Evolutionary conservation across 2,329 filamentous ascomycete species (phyloP), one percentile per base, ranked within the genome.

Genomic region (Fusarium floridanum): DNA sequence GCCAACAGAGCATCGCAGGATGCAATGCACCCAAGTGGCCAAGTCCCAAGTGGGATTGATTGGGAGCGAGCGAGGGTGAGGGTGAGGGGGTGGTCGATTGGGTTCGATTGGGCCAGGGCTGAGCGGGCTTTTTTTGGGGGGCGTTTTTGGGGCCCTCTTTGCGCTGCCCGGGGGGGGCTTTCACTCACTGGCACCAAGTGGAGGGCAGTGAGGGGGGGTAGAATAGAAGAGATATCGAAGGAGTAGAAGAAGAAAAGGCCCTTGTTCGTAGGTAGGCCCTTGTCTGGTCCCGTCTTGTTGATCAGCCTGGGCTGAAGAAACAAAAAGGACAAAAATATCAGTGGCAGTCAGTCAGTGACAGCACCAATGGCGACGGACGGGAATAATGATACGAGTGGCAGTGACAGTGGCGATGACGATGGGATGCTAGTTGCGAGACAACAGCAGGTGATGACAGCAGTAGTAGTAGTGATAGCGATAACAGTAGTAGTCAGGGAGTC

Each of bases 401-500:
- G 66, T 61, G 37, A 45, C 62, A 67, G 60, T 61, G 27, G 61
- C 61, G 36, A 62, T 48, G 34, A 61, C 56, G 39, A 63, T 48
- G 45, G 45, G 45, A 50, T 32, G 63, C 32, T 64, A 32, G 59
- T 66, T 56, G 56, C 24, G 45, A 50, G 45, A 50, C 45, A 50
- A 50, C 45, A 50, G 16, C 22, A 50, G 24, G 24, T 50, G 24
- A 6, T 6, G 16, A 9, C 16, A 50, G 22, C 45, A 50, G 45
- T 50, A 24, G 22, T 50, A 45, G 41, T 17, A 45, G 41, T 17
- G 17, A 17, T 39, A 41, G 37, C 36, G 55, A 72, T 66, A 70
- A 70, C 66, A 72, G 70, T 66, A 63, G 66, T 74, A 80, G 81
- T 84, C 83, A 84, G 77, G 82, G 82, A 72, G 82, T 82, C 77